phyloP scores from a whole-genome alignment of 2,329 filamentous ascomycete species.

The Fusarium guadeloupense region DNA sequence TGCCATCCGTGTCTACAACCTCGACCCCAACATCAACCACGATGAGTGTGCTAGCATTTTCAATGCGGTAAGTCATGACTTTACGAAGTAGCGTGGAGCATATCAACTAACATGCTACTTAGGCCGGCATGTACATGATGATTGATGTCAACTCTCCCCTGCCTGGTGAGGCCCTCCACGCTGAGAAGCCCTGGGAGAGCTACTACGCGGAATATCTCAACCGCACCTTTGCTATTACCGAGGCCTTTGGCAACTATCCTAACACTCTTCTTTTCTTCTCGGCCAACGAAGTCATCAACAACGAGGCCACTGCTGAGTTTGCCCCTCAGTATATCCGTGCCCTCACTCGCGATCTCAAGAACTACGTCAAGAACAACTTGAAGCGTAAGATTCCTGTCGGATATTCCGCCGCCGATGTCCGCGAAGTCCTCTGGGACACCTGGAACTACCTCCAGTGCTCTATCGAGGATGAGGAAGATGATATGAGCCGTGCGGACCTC shows the following conservation, averaged over 20 bases:
- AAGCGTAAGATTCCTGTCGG: slow-evolving; percentile 77
- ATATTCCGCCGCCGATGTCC: slow-evolving; percentile 84
- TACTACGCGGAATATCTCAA: slow-evolving; percentile 71
- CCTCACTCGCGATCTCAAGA: slow-evolving; percentile 81
- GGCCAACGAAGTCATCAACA: slow-evolving; percentile 81
- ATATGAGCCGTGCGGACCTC: slow-evolving; percentile 74
- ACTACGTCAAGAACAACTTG: slow-evolving; percentile 77
- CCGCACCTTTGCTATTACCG: slow-evolving; percentile 72
- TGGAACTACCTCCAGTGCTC: slow-evolving; percentile 80
- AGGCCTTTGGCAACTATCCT: slow-evolving; percentile 73
- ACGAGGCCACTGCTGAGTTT: slow-evolving; percentile 64
- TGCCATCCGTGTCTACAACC: slow-evolving; percentile 75
- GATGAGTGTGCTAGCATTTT: slow-evolving; percentile 74
- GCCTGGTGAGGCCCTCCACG: slow-evolving; percentile 65
- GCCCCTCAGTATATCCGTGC: slow-evolving; percentile 78
- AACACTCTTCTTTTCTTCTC: slow-evolving; percentile 80
- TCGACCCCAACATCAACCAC: slow-evolving; percentile 72
- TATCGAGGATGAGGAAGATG: slow-evolving; percentile 60
- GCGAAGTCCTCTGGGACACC: slow-evolving; percentile 75
- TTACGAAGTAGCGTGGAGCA: too few relatives aligned
- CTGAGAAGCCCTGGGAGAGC: slow-evolving; percentile 63
- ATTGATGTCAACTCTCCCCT: slow-evolving; percentile 75
- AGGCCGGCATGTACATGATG: slow-evolving; percentile 74
- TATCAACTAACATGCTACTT: slow-evolving; percentile 1
- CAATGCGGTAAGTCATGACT: slow-evolving; percentile 59